Percentiles rank a stretch among this genome's conserved stretches.
Conservation (phyloP, 2,329 filamentous ascomycete genomes). For the Talaromyces pinophilus region DNA sequence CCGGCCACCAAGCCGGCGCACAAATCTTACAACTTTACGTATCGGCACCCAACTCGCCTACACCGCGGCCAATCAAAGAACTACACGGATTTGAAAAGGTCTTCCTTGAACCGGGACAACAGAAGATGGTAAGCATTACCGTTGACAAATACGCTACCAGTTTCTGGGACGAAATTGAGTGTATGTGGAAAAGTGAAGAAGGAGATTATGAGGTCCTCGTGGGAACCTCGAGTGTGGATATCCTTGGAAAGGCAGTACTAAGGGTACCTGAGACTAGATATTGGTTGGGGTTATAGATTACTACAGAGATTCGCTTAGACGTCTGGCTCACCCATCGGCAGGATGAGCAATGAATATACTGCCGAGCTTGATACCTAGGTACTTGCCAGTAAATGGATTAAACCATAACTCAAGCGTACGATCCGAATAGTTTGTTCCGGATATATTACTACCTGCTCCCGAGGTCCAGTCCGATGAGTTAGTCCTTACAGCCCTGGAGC, state of each 20-base stretch:
- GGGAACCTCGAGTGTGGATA: constrained; percentile 33
- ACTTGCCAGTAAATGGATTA: background rate
- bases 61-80: constrained; percentile 29
- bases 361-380: background rate
- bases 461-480: background rate
- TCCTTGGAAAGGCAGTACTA: constrained; percentile 28
- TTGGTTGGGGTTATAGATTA: constrained; percentile 29
- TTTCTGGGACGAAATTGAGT: constrained; percentile 47
- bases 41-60: constrained; percentile 34
- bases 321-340: no score
- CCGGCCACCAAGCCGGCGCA: constrained; percentile 53
- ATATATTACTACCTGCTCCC: no score
- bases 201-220: constrained; percentile 44
- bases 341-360: background rate
- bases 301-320: background rate
- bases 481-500: background rate
- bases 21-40: constrained; percentile 61
- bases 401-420: background rate
- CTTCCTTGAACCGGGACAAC: constrained; percentile 15
- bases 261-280: constrained; percentile 27
- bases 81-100: constrained; percentile 24
- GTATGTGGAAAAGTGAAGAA: constrained; percentile 43
- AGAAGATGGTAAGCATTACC: constrained; percentile 27
- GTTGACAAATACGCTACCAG: constrained; percentile 42
- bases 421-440: background rate